Evolutionary conservation across 768 basidiomycete species (phyloP), one percentile per base, ranked within the genome.

Genomic region (Hericium coralloides): DNA sequence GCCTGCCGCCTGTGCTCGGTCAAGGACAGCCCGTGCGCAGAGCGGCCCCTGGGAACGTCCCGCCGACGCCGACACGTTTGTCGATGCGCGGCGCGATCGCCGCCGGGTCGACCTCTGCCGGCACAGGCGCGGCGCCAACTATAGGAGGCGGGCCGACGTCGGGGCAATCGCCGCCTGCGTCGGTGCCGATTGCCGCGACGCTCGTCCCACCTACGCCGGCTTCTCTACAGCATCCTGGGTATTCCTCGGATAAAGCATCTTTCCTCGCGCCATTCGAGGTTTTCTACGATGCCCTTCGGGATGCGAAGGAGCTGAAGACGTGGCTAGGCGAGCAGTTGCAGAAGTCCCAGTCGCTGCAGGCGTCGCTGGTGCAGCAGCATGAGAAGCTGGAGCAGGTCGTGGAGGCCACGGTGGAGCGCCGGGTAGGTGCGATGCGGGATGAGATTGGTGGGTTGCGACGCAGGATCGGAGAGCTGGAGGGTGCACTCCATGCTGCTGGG

Each of bases 271-370:
- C 89, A 2, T 94, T 93, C 62, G 88, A 87, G 64, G 69, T 78
- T 53, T 93, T 94, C 69, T 94, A 92, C 66, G 90, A 93, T 58
- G 85, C 89, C 3, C 79, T 94, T 36, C 79, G 84, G 55, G 92
- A 92, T 67, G 83, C 87, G 15, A 84, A 82, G 65, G 82, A 89
- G 65, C 79, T 93, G 57, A 91, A 92, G 71, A 64, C 68, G 38
- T 90, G 89, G 85, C 75, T 93, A 7, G 73, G 76, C 22, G 86
- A 88, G 48, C 89, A 92, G 69, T 71, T 92, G 37, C 77, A 81
- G 60, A 81, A 79, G 65, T 83, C 84, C 38, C 80, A 78, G 55
- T 61, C 78, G 14, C 74, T 87, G 36, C 73, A 82, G 57, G 67
- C 82, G 55, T 70, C 76, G 37, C 80, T 82, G 60, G 82, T 85